Conservation (phyloP, 106 monocot species). For the Dioscorea alata region DNA sequence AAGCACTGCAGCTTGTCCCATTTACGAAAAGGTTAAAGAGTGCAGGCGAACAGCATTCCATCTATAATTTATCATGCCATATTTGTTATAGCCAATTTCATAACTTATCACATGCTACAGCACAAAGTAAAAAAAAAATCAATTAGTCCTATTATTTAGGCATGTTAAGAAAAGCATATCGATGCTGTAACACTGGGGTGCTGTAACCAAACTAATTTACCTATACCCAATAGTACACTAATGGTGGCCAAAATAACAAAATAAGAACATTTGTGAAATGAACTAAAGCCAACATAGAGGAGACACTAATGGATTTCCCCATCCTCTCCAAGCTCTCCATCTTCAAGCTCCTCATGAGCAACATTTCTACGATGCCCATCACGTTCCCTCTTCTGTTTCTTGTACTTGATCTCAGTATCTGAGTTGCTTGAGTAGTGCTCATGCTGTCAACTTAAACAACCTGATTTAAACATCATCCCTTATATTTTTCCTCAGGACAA, state of each 20-base stretch:
- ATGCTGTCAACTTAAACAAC: constrained; percentile 44
- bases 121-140: too few species aligned
- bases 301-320: constrained; percentile 70
- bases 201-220: too few species aligned
- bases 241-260: background rate
- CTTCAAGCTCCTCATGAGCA: constrained; percentile 88
- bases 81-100: too few species aligned
- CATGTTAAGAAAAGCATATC: too few species aligned
- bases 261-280: background rate
- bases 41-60: too few species aligned
- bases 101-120: too few species aligned
- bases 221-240: too few species aligned
- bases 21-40: too few species aligned
- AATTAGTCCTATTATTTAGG: too few species aligned
- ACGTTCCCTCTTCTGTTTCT: constrained; percentile 77
- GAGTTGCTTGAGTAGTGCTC: constrained; percentile 55
- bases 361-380: constrained; percentile 61
- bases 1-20: too few species aligned
- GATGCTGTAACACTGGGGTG: too few species aligned
- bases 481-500: background rate
- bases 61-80: too few species aligned
- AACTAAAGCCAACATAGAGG: background rate
- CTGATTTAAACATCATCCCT: background rate
- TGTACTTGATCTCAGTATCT: constrained; percentile 64
- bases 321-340: constrained; percentile 98